Base-by-base conservation (phyloP, 2,329 filamentous ascomycete species). In the Periconia sp. region DNA sequence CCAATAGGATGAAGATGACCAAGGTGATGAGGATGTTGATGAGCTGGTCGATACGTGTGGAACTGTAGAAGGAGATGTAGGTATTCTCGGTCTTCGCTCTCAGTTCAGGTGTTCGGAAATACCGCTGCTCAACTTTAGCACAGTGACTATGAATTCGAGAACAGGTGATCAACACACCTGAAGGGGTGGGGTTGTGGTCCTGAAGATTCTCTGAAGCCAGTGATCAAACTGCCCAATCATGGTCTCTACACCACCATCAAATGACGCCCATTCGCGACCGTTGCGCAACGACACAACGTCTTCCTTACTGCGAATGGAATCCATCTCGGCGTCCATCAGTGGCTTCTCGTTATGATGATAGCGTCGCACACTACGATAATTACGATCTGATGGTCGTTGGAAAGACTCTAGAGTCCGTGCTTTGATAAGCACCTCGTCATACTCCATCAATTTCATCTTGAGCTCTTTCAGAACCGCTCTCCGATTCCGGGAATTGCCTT, bases 11-110 rank as follows among this genome's bases (percentile, higher is more conserved):
- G 54, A 74, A 73, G 33, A 75, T 73, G 13, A 74, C 56, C n/a
- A 67, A 44, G 0, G 71, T 73, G 48, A 75, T 73, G 43, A 75
- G 61, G 11, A 70, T 48, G 40, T 70, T 72, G 40, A 73, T 69
- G 16, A 75, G 58, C 8, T 55, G 63, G 41, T 74, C 70, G 18
- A 75, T 65, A 13, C 71, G 62, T 0, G 56, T 47, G 8, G 63
- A 57, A 28, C 63, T 65, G 56, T 72, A 74, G 36, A 68, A 66
- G 26, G 64, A 60, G 33, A 74, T 56, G 28, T 57, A 39, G 2
- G 56, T 44, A 42, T 71, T 62, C 1, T 43, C 44, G 0, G 71
- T 72, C 40, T 74, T 73, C 0, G 54, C 60, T 8, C 62, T 54
- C 4, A 73, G 58, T 42, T 73, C 68, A 3, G 63, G 66, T 1